Evolutionary conservation across 2,329 filamentous ascomycete species (phyloP).

Genomic region (Fusarium sp.): DNA sequence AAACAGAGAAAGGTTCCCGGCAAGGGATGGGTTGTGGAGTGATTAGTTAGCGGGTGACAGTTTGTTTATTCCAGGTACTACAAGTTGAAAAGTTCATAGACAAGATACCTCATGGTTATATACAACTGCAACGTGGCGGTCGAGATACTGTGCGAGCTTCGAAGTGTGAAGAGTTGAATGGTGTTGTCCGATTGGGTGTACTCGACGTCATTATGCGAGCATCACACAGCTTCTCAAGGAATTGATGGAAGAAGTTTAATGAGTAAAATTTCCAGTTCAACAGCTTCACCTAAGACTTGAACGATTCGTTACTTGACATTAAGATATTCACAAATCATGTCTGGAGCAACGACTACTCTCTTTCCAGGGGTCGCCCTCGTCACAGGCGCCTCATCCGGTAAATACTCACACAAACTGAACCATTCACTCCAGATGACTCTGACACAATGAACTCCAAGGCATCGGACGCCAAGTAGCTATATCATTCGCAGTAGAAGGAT

Average conservation of each 20-base stretch:
- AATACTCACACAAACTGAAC: not conserved
- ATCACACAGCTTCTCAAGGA: not conserved
- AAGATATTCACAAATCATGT: not conserved
- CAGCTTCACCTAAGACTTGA: not conserved
- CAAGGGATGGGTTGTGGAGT: conserved; percentile 80
- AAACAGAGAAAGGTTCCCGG: conserved; percentile 79
- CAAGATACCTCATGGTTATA: conserved; percentile 38
- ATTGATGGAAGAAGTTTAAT: not conserved
- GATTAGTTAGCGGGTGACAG: conserved; percentile 18
- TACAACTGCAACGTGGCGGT: conserved; percentile 4
- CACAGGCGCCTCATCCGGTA: conserved; percentile 50
- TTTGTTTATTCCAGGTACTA: not conserved
- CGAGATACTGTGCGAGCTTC: not conserved
- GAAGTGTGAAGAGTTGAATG: not conserved
- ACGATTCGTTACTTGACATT: not conserved
- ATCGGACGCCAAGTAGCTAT: conserved; percentile 48
- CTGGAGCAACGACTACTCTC: conserved; percentile 22
- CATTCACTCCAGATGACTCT: not conserved
- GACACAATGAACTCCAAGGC: not conserved
- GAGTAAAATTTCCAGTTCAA: not conserved
- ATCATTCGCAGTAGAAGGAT: conserved; percentile 60
- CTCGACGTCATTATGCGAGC: conserved; percentile 23
- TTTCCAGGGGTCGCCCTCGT: conserved; percentile 50
- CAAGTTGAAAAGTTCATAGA: conserved; percentile 35
- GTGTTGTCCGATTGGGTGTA: conserved; percentile 15